Conservation (phyloP, 2,329 filamentous ascomycete species). For the Zymoseptoria ardabiliae region DNA sequence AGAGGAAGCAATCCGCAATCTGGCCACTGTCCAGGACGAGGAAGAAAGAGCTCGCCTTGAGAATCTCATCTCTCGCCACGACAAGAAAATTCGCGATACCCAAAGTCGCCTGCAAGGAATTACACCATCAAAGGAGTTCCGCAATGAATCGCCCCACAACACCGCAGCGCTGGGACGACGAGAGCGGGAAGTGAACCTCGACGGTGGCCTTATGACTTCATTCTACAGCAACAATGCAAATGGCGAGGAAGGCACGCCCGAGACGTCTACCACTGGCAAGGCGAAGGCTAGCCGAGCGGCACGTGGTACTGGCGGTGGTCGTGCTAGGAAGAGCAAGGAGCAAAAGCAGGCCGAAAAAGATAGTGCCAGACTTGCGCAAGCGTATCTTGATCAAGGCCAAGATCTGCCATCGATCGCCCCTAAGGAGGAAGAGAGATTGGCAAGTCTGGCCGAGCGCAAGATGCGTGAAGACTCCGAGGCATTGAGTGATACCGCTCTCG, state of each 20-base stretch:
- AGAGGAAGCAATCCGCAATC: slow-evolving; percentile 67
- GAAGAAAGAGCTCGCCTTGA: slow-evolving; percentile 73
- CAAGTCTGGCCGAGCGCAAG: slow-evolving; percentile 27
- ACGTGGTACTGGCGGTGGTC: slow-evolving; percentile 34
- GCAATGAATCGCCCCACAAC: slow-evolving; percentile 54
- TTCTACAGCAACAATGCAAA: slow-evolving; percentile 50
- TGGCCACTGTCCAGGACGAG: slow-evolving; percentile 72
- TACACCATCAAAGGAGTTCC: slow-evolving; percentile 63
- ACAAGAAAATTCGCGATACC: slow-evolving; percentile 87
- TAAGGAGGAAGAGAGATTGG: slow-evolving; percentile 49
- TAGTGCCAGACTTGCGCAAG: slow-evolving; percentile 80
- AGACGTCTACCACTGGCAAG: slow-evolving; percentile 28
- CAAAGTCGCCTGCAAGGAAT: slow-evolving; percentile 81
- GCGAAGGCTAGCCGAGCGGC: slow-evolving; percentile 41
- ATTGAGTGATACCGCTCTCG: slow-evolving; percentile 52
- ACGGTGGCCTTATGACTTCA: slow-evolving; percentile 76
- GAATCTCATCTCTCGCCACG: slow-evolving; percentile 78
- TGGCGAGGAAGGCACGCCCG: slow-evolving; percentile 25
- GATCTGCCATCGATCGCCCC: slow-evolving; percentile 58
- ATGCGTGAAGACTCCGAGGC: slow-evolving; percentile 33
- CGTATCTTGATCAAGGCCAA: slow-evolving; percentile 70
- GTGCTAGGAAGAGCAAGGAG: slow-evolving; percentile 82
- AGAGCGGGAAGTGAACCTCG: slow-evolving; percentile 60
- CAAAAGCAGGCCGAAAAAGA: slow-evolving; percentile 63
- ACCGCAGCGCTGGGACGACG: slow-evolving; percentile 21